Evolutionary conservation across 306 rosid genomes (phyloP), one percentile per base, ranked within the genome.

Genomic region (Lotus japonicus): DNA sequence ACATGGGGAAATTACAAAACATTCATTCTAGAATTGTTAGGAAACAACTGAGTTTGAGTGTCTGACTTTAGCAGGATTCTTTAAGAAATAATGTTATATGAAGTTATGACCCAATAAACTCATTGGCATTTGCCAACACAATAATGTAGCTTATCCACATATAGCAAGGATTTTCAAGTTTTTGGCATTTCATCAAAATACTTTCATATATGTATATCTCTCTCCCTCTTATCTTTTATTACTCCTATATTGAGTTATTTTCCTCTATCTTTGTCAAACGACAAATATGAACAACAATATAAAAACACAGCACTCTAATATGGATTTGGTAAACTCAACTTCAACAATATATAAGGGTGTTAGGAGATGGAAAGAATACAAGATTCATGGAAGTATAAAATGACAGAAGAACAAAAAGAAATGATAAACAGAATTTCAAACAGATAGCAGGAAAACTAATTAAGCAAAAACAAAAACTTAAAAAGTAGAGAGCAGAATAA

Each of bases 1-100:
- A 74, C 81, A 8, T 68, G 83, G 73, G 83, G 87, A 71, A 77
- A 77, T 46, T 82, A 77, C 64, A 77, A 66, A 71, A 49, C 46
- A 15, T 77, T 85, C 45, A 75, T 85, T 66, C 83, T 81, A 42
- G 71, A 60, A 0, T 13, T 81, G 44, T 8, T 77, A 46, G 77
- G 85, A 19, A 57, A 41, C 6, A 56, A 61, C 33, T 68, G 16
- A 64, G 46, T 66, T 72, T 58, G 64, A 56, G 13, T 17, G 36
- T 59, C 31, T 15, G 21, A 39, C 55, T 35, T 12, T 23, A n/a
- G 10, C 43, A 45, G 58, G 15, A 45, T 38, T 46, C 3, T 26
- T 2, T 9, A 23, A 15, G 2, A 53, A 68, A 5, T 17, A 39
- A 13, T 7, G 57, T 35, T 43, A n/a, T n/a, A n/a, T n/a, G n/a